phyloP scores from a whole-genome alignment of 1,284 basidiomycete genomes.

The Retiboletus fuscus region DNA sequence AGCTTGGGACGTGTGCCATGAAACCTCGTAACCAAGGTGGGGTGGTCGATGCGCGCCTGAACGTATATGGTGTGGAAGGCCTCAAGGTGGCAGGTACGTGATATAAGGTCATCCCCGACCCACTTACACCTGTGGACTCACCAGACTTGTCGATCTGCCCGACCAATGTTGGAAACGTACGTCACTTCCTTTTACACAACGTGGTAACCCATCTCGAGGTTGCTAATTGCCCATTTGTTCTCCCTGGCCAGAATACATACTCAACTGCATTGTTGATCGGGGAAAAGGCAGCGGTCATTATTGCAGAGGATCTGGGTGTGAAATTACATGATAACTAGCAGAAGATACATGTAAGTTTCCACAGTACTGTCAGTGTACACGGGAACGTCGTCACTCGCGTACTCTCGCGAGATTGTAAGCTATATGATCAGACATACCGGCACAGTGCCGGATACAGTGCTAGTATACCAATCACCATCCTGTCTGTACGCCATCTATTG shows the following conservation, averaged over 20 bases:
- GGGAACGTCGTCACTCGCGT: not conserved
- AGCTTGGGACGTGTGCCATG: constrained; percentile 42
- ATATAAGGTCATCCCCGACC: not conserved
- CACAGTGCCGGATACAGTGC: too few species aligned
- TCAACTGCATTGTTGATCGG: constrained; percentile 38
- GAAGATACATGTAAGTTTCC: not conserved
- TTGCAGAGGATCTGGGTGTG: constrained; percentile 32
- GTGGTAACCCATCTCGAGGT: not conserved
- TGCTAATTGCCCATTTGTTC: not conserved
- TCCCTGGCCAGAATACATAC: constrained; percentile 34
- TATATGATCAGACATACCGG: too few species aligned
- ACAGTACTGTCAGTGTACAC: not conserved
- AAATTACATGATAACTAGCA: not conserved
- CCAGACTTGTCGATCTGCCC: constrained; percentile 39
- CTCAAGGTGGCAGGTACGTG: constrained; percentile 38
- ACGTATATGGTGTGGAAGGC: constrained; percentile 35
- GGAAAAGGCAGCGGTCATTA: constrained; percentile 41
- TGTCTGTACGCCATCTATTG: too few species aligned
- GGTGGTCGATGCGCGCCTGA: constrained; percentile 34
- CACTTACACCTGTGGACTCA: not conserved
- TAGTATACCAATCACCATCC: too few species aligned
- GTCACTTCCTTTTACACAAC: not conserved
- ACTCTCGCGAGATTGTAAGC: too few species aligned
- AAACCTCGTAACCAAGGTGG: constrained; percentile 28
- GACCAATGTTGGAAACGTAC: constrained; percentile 31